Base-by-base conservation (phyloP, 176 grass and related monocot species). In the Triticum turgidum region DNA sequence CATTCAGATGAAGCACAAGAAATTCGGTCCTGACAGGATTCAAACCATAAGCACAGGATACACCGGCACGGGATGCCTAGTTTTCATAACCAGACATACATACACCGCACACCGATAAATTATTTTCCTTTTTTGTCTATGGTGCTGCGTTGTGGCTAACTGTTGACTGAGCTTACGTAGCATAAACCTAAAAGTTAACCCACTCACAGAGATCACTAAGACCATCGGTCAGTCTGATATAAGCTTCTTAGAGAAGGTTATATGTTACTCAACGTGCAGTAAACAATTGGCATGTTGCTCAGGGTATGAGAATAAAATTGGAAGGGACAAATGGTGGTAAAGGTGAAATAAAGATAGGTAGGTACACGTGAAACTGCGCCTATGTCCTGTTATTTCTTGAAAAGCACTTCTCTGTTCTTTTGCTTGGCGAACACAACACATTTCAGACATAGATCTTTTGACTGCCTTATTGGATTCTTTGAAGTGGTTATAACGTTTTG, bases 381-480 rank as follows among this genome's bases (percentile, higher is more conserved):
- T 24, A 44, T 44, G 69, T 73, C 38, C 69, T 73, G 69, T 21
- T 44, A 24, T 73, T 24, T 22, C 69, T 73, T 73, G 69, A 11
- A 73, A 73, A n/a, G 29, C 9, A 75, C 72, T 17, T 27, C 15
- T 51, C 7, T 52, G 52, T 73, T 7, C 21, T 79, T 25, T 83
- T 77, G 24, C 49, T 51, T 63, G 42, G 59, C 15, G 32, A 87
- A 38, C 37, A 61, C 7, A 69, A 38, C 85, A 87, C 54, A 17
- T 52, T 58, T 6, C 56, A 67, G 68, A 47, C 65, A 70, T 63
- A 30, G 65, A 72, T n/a, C 73, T 30, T 62, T 63, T 79, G 29
- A 79, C 62, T 69, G 20, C 9, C 27, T 51, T 47, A 62, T 51
- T 77, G 51, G 63, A 69, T 77, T 86, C 71, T 72, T 61, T 85